A percentile compares a stretch with the other conserved stretches of the same genome.
Evolutionary conservation across 2,329 filamentous ascomycete genomes (phyloP).

Genomic region (Mycosphaerella sp.): DNA sequence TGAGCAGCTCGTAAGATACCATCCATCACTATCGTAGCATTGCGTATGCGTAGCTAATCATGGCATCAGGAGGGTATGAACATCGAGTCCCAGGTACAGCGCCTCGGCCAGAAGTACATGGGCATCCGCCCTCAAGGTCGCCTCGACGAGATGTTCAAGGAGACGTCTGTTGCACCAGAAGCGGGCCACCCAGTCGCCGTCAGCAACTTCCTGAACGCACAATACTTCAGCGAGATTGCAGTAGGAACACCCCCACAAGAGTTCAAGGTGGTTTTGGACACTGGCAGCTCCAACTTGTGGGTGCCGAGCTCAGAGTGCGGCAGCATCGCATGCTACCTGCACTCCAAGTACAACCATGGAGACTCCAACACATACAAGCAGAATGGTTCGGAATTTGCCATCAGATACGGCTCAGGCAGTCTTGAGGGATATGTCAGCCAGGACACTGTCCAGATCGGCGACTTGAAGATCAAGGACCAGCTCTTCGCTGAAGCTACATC

Average conservation of each 20-base stretch:
- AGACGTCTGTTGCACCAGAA: slow-evolving; percentile 59
- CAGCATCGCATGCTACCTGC: slow-evolving; percentile 97
- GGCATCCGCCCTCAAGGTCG: slow-evolving; percentile 65
- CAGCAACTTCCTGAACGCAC: slow-evolving; percentile 96
- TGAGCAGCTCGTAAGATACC: slow-evolving; percentile 74
- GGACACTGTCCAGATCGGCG: slow-evolving; percentile 79
- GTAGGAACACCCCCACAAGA: slow-evolving; percentile 85
- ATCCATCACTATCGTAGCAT: slow-evolving; percentile 2
- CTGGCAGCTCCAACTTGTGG: slow-evolving; percentile 98
- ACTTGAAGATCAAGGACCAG: slow-evolving; percentile 80
- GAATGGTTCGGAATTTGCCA: slow-evolving; percentile 89
- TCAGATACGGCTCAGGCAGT: slow-evolving; percentile 90
- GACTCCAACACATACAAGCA: slow-evolving; percentile 85
- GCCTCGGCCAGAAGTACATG: slow-evolving; percentile 95
- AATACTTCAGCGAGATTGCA: slow-evolving; percentile 97
- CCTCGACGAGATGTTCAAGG: slow-evolving; percentile 71
- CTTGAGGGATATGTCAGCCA: slow-evolving; percentile 90
- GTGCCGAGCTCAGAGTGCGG: slow-evolving; percentile 84
- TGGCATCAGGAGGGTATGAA: slow-evolving; percentile 60
- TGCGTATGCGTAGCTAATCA: slow-evolving; percentile 5
- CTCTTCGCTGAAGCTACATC: slow-evolving; percentile 94
- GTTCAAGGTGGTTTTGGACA: slow-evolving; percentile 99
- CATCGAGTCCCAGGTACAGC: slow-evolving; percentile 72
- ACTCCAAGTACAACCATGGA: slow-evolving; percentile 91
- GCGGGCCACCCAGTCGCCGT: slow-evolving; percentile 76